Evolutionary conservation across 306 rosid genomes (phyloP), one percentile per base, ranked within the genome.

Genomic region (Casuarina cunninghamiana): DNA sequence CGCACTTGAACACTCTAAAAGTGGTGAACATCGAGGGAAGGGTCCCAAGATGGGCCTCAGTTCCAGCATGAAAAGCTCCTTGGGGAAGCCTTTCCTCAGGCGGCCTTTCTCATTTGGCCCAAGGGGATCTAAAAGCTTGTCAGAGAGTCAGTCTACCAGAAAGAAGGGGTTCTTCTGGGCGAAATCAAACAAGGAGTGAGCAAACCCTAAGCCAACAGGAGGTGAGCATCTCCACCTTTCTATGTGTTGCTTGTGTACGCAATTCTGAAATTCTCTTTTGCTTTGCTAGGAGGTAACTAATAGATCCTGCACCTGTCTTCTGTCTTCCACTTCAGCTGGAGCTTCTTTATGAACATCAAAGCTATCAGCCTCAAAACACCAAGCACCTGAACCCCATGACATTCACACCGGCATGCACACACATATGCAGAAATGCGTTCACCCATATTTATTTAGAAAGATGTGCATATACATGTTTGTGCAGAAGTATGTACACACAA

Each of bases 141-240:
- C 84, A 42, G 93, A 90, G 61, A 90, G 78, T 76, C 90, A 78
- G 41, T 72, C 90, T 37, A 41, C 87, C 44, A 83, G 86, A 82
- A 94, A 89, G 89, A 94, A 89, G 82, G 97, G 98, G 43, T 92
- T 92, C 89, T 94, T 94, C 88, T 92, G 98, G 98, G 87, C 92
- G 41, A 92, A 87, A 84, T 90, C 92, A 72, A 86, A 88, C 84
- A 94, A 85, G 78, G 79, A 78, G 73, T 92, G 88, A 86, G 79
- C 86, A 58, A 62, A 45, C 74, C 55, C 60, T 37, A 42, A 51
- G 81, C 84, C 78, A 79, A 78, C 76, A 73, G 61, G 78, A 91
- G 96, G 98, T 91, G 78, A 75, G 82, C 78, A 75, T 35, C 76
- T 72, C 74, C 49, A 42, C 53, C 55, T 72, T 53, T 58, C 46